Evolutionary conservation across 768 basidiomycete species (phyloP).

Genomic region (Mrakia frigida): DNA sequence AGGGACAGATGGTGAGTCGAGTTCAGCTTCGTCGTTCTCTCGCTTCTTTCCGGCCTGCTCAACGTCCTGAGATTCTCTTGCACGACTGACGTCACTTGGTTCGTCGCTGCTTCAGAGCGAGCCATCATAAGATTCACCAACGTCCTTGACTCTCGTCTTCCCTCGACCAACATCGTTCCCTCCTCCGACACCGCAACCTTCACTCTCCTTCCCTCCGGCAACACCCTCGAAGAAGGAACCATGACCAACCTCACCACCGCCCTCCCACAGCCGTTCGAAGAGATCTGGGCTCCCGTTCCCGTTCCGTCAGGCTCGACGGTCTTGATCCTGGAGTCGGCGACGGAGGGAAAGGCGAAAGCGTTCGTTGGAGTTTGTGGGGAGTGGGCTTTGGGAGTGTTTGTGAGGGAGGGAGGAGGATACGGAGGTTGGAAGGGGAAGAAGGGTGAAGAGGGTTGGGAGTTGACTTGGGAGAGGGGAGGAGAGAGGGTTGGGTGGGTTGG

Average conservation of each 20-base stretch:
- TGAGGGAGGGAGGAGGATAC: neutral
- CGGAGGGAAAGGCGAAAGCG: neutral
- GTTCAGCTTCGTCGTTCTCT: neutral
- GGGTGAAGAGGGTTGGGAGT: neutral
- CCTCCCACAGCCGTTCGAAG: neutral
- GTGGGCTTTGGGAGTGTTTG: neutral
- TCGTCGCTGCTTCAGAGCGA: neutral
- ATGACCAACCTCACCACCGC: neutral
- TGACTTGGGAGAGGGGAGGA: neutral
- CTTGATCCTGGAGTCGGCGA: neutral
- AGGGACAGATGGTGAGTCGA: neutral
- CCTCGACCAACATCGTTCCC: neutral
- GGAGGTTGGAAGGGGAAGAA: neutral
- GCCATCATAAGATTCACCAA: neutral
- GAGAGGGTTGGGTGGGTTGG: constrained; percentile 3
- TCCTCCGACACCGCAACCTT: neutral
- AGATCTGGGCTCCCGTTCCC: neutral
- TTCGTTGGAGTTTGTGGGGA: neutral
- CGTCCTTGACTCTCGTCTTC: neutral
- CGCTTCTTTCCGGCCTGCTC: no score
- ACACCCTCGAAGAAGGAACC: neutral
- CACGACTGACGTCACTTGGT: neutral
- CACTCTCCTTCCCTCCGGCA: neutral
- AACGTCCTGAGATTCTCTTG: no score
- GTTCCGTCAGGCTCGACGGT: neutral